Evolutionary conservation across 1,284 basidiomycete species (phyloP).

Genomic region (Sanguinoderma infundibulare): DNA sequence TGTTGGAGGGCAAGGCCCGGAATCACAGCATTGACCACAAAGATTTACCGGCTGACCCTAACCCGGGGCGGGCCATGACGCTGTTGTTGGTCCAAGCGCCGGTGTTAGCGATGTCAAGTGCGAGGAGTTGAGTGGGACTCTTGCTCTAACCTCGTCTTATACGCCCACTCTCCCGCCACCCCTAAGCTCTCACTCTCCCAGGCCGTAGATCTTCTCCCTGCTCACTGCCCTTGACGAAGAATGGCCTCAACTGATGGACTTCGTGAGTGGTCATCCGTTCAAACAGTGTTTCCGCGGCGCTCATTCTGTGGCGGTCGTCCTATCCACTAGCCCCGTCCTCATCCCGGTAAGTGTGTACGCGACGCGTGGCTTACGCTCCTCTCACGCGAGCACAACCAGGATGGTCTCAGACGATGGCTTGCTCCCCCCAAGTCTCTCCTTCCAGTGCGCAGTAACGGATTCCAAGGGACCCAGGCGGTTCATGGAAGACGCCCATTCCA

Average conservation of each 20-base stretch:
- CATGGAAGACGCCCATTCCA: constrained; percentile 98
- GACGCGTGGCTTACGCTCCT: neutral
- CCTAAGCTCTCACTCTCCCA: neutral
- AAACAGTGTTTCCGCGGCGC: neutral
- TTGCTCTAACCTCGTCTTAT: neutral
- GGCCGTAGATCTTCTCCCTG: neutral
- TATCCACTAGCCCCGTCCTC: constrained; percentile 1
- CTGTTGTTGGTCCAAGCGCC: neutral
- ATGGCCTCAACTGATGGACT: neutral
- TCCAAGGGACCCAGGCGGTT: constrained; percentile 91
- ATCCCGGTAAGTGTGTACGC: constrained; percentile 4
- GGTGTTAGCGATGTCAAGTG: neutral
- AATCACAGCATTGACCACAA: too few species aligned
- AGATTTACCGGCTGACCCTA: neutral
- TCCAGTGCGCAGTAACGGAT: constrained; percentile 89
- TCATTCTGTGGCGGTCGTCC: neutral
- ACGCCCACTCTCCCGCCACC: neutral
- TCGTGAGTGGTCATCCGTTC: neutral
- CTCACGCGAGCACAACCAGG: neutral
- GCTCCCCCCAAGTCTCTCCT: constrained; percentile 52
- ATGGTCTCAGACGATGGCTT: constrained; percentile 7
- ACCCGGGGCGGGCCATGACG: neutral
- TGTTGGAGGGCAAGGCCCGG: too few species aligned
- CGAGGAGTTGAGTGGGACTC: too few species aligned
- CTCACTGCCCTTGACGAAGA: too few species aligned